phyloP scores from a whole-genome alignment of 106 monocot genomes.

The Dioscorea zingiberensis region DNA sequence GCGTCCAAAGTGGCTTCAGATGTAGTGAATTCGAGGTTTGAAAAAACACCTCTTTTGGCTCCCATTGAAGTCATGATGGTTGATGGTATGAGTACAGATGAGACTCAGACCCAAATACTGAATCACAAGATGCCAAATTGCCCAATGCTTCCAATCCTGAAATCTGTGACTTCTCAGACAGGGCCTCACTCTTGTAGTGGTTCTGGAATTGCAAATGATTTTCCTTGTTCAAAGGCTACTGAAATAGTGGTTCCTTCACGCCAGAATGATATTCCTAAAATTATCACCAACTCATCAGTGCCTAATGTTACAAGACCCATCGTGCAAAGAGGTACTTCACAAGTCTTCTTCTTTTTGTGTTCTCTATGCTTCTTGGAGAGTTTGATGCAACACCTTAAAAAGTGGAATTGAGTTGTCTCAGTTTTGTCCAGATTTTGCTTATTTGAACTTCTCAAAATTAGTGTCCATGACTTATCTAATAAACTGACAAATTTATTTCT shows the following conservation, averaged over 20 bases:
- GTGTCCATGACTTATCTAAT: not conserved
- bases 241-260: slow-evolving; percentile 3
- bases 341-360: too few relatives aligned
- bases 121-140: slow-evolving; percentile 6
- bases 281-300: not conserved
- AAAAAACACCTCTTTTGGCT: slow-evolving; percentile 1
- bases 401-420: not conserved
- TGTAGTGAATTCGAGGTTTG: slow-evolving; percentile 13
- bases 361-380: too few relatives aligned
- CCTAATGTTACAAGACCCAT: slow-evolving; percentile 7
- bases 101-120: slow-evolving; percentile 1
- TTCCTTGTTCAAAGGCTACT: slow-evolving; percentile 8
- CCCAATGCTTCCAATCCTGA: slow-evolving; percentile 13
- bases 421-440: not conserved
- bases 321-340: slow-evolving; percentile 25
- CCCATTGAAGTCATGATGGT: slow-evolving; percentile 6
- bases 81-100: slow-evolving; percentile 7
- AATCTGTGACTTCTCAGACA: slow-evolving; percentile 7
- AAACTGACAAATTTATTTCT: slow-evolving; percentile 6
- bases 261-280: slow-evolving; percentile 8
- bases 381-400: not conserved
- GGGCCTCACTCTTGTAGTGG: slow-evolving; percentile 6
- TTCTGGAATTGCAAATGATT: slow-evolving; percentile 13
- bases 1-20: slow-evolving; percentile 32
- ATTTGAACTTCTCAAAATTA: not conserved